Conservation (phyloP, 202 grass and related monocot genomes). For the Digitaria exilis region DNA sequence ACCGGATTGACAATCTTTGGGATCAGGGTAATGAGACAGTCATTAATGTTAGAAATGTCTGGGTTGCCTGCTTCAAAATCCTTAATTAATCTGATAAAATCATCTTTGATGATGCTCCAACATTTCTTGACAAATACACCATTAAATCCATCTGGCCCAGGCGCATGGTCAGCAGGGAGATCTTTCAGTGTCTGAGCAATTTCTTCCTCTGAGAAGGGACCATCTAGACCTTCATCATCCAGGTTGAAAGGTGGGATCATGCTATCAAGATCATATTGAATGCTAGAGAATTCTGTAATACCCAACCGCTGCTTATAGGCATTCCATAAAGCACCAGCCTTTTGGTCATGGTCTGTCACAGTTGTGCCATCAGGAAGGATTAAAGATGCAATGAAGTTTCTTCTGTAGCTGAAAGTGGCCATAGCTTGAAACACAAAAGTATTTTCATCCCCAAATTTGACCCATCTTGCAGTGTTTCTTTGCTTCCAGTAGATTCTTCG, state of each 20-base stretch:
- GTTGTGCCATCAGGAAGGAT: background rate
- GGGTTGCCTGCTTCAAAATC: background rate
- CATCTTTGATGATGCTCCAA: background rate
- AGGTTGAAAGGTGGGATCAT: background rate
- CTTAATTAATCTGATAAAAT: background rate
- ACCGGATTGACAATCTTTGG: background rate
- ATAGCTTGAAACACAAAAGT: background rate
- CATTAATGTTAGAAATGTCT: background rate
- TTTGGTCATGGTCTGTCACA: background rate
- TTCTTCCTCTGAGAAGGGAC: accelerated
- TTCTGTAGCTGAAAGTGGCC: no score
- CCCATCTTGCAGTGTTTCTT: background rate
- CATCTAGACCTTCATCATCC: background rate
- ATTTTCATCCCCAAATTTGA: background rate
- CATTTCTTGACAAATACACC: background rate
- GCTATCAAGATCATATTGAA: background rate
- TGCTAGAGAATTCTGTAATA: background rate
- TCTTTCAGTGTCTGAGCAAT: background rate
- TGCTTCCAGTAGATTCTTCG: no score
- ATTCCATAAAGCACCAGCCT: background rate
- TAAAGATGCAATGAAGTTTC: no score
- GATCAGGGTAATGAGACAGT: background rate
- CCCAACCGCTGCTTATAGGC: background rate
- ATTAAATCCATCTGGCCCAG: background rate
- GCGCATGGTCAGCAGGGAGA: background rate